phyloP scores from a whole-genome alignment of 495 filamentous ascomycete species.

The Tuber borchii region DNA sequence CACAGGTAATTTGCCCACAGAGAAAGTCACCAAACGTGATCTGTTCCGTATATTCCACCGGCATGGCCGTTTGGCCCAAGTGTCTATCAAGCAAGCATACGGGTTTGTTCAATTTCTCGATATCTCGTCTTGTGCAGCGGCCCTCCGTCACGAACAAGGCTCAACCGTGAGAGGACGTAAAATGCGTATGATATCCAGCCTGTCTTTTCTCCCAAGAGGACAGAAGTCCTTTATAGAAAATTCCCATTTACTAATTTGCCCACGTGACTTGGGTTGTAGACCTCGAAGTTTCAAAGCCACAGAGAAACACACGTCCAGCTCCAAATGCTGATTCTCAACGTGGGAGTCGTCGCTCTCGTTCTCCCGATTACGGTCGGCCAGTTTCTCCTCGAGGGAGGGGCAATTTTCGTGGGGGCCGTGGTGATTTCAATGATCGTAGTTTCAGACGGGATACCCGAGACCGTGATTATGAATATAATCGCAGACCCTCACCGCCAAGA shows the following conservation, averaged over 20 bases:
- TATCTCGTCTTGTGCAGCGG: conserved; percentile 60
- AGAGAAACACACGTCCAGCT: conserved; percentile 64
- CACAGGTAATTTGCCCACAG: conserved; percentile 84
- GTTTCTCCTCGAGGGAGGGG: conserved; percentile 45
- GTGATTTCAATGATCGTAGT: conserved; percentile 31
- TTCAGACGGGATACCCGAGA: conserved; percentile 44
- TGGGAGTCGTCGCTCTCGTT: conserved; percentile 55
- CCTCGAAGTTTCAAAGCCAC: conserved; percentile 85
- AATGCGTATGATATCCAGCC: conserved; percentile 64
- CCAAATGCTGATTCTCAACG: conserved; percentile 40
- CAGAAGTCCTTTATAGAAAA: conserved; percentile 10
- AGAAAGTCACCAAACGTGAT: conserved; percentile 87
- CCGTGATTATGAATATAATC: conserved; percentile 60
- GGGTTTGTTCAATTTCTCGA: conserved; percentile 94
- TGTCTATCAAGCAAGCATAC: conserved; percentile 94
- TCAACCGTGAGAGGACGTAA: conserved; percentile 70
- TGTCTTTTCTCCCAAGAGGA: conserved; percentile 4
- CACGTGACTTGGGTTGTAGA: conserved; percentile 51
- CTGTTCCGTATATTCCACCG: conserved; percentile 82
- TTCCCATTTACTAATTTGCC: conserved; percentile 4
- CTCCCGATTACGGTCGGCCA: conserved; percentile 60
- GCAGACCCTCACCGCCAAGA: conserved; percentile 52
- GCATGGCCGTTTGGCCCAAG: conserved; percentile 83
- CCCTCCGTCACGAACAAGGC: conserved; percentile 71
- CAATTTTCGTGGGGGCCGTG: conserved; percentile 30